phyloP scores from a whole-genome alignment of 2,329 filamentous ascomycete genomes.

The Exophiala calicioides region DNA sequence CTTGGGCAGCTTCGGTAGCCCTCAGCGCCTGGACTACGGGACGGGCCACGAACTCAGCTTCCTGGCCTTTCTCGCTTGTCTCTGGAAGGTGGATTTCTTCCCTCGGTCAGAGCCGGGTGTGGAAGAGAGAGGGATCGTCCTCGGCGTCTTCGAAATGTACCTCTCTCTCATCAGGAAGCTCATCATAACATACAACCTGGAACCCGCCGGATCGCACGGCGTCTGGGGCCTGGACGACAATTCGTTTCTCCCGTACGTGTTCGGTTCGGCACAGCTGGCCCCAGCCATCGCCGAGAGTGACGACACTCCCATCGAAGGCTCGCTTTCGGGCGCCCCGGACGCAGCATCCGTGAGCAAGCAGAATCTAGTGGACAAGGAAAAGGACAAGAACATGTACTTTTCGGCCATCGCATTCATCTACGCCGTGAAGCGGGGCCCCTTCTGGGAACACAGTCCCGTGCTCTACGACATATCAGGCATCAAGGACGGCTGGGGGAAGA shows the following conservation, averaged over 20 bases:
- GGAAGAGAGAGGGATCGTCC: constrained; percentile 75
- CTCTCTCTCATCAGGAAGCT: constrained; percentile 76
- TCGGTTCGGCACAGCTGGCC: constrained; percentile 87
- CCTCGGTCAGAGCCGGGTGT: constrained; percentile 47
- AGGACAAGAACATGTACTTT: constrained; percentile 82
- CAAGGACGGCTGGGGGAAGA: constrained; percentile 93
- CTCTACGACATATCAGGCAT: constrained; percentile 93
- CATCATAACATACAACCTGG: constrained; percentile 87
- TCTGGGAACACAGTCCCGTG: constrained; percentile 93
- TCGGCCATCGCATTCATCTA: constrained; percentile 95
- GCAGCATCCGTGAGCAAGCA: constrained; percentile 68
- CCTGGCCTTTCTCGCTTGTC: constrained; percentile 79
- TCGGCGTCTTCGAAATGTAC: constrained; percentile 83
- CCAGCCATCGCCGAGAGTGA: constrained; percentile 68
- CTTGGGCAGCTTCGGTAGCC: constrained; percentile 80
- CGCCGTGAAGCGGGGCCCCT: constrained; percentile 92
- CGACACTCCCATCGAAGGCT: constrained; percentile 75
- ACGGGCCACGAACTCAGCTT: constrained; percentile 97
- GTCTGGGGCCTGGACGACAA: constrained; percentile 99
- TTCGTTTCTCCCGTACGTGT: constrained; percentile 89
- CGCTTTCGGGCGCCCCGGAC: constrained; percentile 68
- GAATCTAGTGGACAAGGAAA: constrained; percentile 64
- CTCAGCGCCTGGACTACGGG: constrained; percentile 89
- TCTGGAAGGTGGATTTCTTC: constrained; percentile 91
- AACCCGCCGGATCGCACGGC: constrained; percentile 92